Base-by-base conservation (phyloP, 1,284 basidiomycete genomes). In the Heterobasidion parviporum region DNA sequence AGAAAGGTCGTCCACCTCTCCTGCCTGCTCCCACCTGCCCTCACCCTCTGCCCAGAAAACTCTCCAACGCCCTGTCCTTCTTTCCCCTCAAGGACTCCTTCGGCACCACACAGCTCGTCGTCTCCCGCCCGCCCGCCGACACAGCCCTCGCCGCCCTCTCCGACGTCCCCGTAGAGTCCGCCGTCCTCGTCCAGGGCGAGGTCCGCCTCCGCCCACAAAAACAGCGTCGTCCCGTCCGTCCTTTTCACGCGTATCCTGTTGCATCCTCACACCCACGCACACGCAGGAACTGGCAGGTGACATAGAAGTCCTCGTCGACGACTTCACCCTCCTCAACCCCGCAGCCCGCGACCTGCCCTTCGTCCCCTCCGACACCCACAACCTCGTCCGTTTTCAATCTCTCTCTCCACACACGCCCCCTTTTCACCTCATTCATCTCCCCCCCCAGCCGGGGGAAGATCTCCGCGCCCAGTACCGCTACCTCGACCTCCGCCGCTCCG, bases 401-500 rank as follows among this genome's bases (percentile, higher is more conserved):
- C 26, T 55, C 26, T 2, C 26, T 2, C 3, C 26, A 5, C 33
- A 56, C 44, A 14, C 33, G 33, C n/a, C 49, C 8, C 20, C 16
- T 49, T 26, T 26, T n/a, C 26, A 46, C 54, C 59, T 53, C 52
- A 46, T 32, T 36, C 26, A 56, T 44, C 47, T 41, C 44, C 35
- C 36, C 38, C 36, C 16, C 35, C 45, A 94, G 88, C 82, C 90
- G 43, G 92, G 89, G 65, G 92, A 96, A 64, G 88, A 94, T 59
- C 71, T 95, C 18, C 82, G 94, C 59, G 81, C 90, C 53, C 84
- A 85, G 62, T 88, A 92, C 70, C 85, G 94, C 55, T 89, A 92
- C 74, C 81, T 98, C 44, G 94, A 98, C 73, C 80, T 98, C 52
- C 84, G 94, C 33, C 80, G 94, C 45, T 72, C 80, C 7, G 77